phyloP scores from a whole-genome alignment of 2,329 filamentous ascomycete genomes.

The Pseudocercospora cruenta region DNA sequence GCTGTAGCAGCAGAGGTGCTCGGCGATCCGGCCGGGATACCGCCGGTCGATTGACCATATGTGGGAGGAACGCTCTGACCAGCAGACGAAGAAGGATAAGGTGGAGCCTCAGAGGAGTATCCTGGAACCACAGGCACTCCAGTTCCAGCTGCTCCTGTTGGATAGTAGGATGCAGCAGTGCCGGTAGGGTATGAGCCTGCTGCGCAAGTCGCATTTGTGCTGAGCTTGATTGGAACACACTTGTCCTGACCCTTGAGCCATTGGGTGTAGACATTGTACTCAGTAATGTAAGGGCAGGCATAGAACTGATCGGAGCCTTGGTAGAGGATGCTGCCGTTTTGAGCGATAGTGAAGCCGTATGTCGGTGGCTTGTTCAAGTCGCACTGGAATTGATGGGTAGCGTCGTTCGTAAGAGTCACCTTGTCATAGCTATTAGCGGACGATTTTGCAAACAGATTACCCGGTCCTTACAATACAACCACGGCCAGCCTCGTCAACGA shows the following conservation, averaged over 20 bases:
- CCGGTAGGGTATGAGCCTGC: slow-evolving; percentile 6
- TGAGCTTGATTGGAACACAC: slow-evolving; percentile 23
- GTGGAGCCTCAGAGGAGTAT: slow-evolving; percentile 10
- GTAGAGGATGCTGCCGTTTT: slow-evolving; percentile 21
- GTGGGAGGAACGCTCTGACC: neutral
- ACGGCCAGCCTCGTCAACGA: slow-evolving; percentile 9
- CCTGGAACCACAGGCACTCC: slow-evolving; percentile 10
- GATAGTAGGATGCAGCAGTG: slow-evolving; percentile 5
- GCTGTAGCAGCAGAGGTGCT: neutral
- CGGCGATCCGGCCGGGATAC: neutral
- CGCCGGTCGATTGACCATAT: neutral
- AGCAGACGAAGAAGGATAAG: slow-evolving; percentile 11
- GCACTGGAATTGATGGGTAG: slow-evolving; percentile 25
- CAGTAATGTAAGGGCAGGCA: slow-evolving; percentile 22
- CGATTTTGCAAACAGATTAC: too few relatives aligned
- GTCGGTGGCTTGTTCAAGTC: slow-evolving; percentile 21
- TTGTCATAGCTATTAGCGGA: too few relatives aligned
- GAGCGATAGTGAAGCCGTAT: slow-evolving; percentile 21
- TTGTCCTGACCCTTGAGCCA: slow-evolving; percentile 22
- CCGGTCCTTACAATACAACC: slow-evolving; percentile 5
- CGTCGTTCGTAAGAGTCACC: slow-evolving; percentile 32
- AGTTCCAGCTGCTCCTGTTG: slow-evolving; percentile 4
- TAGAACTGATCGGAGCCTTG: slow-evolving; percentile 25
- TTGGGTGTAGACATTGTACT: slow-evolving; percentile 27
- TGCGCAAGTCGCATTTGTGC: slow-evolving; percentile 20